A percentile compares a stretch with the other conserved stretches of the same genome.
phyloP scores from a whole-genome alignment of 1,284 basidiomycete species.

The Pseudomicrostroma phylloplanum region DNA sequence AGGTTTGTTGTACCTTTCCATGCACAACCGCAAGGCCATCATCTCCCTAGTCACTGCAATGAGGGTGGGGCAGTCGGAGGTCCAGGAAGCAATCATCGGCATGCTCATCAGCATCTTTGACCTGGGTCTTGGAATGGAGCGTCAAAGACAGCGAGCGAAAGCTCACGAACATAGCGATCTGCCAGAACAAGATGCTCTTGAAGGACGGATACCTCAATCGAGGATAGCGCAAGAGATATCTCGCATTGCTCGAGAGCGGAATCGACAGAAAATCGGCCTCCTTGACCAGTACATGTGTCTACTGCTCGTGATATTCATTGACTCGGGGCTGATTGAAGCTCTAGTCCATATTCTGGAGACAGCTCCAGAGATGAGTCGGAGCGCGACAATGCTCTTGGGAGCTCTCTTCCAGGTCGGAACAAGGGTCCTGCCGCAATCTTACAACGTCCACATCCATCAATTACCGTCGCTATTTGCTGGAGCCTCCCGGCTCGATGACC shows the following conservation, averaged over 20 bases:
- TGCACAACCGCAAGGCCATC: constrained; percentile 79
- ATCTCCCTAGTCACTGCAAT: constrained; percentile 77
- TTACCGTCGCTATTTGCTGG: constrained; percentile 78
- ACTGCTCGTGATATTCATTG: constrained; percentile 76
- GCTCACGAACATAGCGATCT: background rate
- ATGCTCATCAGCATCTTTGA: constrained; percentile 91
- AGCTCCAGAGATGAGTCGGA: constrained; percentile 20
- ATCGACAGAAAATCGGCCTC: constrained; percentile 61
- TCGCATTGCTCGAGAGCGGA: constrained; percentile 24
- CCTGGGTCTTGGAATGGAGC: constrained; percentile 4
- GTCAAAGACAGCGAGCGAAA: constrained; percentile 1
- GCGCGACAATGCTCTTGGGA: constrained; percentile 82
- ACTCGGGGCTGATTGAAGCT: constrained; percentile 64
- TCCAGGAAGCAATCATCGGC: constrained; percentile 63
- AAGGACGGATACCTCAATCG: background rate
- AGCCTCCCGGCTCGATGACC: constrained; percentile 62
- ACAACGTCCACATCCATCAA: constrained; percentile 75
- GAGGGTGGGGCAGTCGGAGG: constrained; percentile 76
- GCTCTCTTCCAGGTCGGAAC: constrained; percentile 84
- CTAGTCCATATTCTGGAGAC: constrained; percentile 40
- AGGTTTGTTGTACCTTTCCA: constrained; percentile 87
- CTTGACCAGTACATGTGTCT: constrained; percentile 90
- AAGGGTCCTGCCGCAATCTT: constrained; percentile 72
- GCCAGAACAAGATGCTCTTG: constrained; percentile 1
- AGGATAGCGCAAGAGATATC: background rate